Evolutionary conservation across 116 monocot species (phyloP), one percentile per base, ranked within the genome.

Genomic region (Posidonia oceanica): DNA sequence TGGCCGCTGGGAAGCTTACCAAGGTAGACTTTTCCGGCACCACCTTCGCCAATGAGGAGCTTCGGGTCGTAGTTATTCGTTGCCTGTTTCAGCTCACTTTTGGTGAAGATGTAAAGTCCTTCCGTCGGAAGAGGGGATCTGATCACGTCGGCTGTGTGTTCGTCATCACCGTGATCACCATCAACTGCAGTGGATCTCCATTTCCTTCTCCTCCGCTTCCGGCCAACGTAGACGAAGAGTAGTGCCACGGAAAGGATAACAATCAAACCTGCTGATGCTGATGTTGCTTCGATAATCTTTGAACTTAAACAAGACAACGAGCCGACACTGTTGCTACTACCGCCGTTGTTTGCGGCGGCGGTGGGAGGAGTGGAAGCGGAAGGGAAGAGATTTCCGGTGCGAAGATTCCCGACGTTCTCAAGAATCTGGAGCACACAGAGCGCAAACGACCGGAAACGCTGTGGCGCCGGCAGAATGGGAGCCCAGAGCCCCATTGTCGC

Each of bases 31-130:
- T 82, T 83, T 2, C 83, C 91, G 15, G 88, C 78, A 17, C 88
- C 91, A 17, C 91, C 91, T 48, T 78, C 72, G 18, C 91, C 91
- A 3, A 91, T 66, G 29, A 91, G 67, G 37, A 83, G 79, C 7
- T 59, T 68, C 13, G 60, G 72, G 57, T 85, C 79, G 74, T 80
- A 91, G 1, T 83, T 75, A 48, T 83, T 65, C 0, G 88, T 88
- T 1, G 91, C 91, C 3, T 72, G 83, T 58, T 66, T 77, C 39
- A 91, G 81, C 85, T 91, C 91, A n/a, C 71, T 64, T 77, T 81
- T 83, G 15, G 85, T 88, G 79, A 91, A 91, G 14, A 91, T 88
- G 76, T 91, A 91, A 12, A 91, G 66, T 4, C 91, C 91, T 1
- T 87, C 91, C 41, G 79, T 85, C n/a, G 91, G 91, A 0, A 91